These are phyloP conservation scores for Xylaria digitata DNA, from an alignment of 2,329 filamentous ascomycete species.

Conservation along the genomic window DNA sequence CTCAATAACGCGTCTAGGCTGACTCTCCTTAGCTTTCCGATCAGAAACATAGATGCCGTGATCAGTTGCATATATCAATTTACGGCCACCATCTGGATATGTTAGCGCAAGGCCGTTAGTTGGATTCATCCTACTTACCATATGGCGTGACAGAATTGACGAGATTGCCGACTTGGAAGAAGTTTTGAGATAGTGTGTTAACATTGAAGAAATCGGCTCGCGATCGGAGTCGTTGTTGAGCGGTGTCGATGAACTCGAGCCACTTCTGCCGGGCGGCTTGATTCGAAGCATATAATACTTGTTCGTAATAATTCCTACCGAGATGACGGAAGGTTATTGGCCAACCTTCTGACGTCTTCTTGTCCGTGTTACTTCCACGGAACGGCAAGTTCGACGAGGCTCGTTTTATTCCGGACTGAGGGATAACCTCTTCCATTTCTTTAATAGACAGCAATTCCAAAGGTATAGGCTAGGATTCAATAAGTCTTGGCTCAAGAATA, in stretches of 20 bases:
- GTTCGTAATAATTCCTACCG: constrained; percentile 93
- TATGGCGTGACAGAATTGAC: constrained; percentile 96
- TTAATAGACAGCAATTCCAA: constrained; percentile 91
- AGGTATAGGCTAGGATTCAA: constrained; percentile 77
- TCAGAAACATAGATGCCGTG: constrained; percentile 93
- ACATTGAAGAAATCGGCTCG: constrained; percentile 93
- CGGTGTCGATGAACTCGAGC: constrained; percentile 93
- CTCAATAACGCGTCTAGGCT: constrained; percentile 86
- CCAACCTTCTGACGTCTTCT: constrained; percentile 79
- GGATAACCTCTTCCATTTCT: constrained; percentile 97
- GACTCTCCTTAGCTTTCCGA: constrained; percentile 85
- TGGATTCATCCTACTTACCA: constrained; percentile 64
- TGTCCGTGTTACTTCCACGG: constrained; percentile 60
- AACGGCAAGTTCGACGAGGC: constrained; percentile 82
- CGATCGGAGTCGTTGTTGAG: constrained; percentile 86
- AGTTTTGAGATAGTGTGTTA: constrained; percentile 67
- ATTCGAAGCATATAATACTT: constrained; percentile 87
- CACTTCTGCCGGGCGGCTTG: constrained; percentile 92
- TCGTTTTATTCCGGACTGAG: constrained; percentile 82
- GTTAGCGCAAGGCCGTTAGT: constrained; percentile 35
- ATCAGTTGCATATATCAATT: constrained; percentile 94
- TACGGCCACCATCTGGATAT: constrained; percentile 84
- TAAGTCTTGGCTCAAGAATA: constrained; percentile 32
- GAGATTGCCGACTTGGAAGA: constrained; percentile 75
- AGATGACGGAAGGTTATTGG: constrained; percentile 97